Conservation (phyloP, 257 asterid species). For the Buddleja alternifolia region DNA sequence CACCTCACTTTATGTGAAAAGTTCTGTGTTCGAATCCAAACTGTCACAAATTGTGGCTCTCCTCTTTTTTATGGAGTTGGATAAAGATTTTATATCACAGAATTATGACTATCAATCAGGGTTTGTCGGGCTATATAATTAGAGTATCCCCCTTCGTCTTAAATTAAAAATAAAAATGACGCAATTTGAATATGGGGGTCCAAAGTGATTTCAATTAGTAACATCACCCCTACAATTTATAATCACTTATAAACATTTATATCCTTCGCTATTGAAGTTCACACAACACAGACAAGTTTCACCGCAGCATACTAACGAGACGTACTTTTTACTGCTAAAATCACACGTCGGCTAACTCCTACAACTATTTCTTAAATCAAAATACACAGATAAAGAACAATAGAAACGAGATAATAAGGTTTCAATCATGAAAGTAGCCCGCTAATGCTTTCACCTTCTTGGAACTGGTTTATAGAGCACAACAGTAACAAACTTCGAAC, state of each 20-base stretch:
- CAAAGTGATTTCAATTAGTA: too few relatives aligned
- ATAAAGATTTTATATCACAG: too few relatives aligned
- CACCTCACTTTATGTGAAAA: too few relatives aligned
- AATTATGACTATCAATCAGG: too few relatives aligned
- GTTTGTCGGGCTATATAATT: too few relatives aligned
- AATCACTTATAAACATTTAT: constrained; percentile 16
- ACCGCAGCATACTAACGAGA: constrained; percentile 24
- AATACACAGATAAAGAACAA: constrained; percentile 27
- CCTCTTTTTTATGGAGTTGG: too few relatives aligned
- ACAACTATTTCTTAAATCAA: constrained; percentile 15
- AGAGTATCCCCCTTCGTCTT: too few relatives aligned
- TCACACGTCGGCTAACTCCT: constrained; percentile 15
- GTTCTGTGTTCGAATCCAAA: too few relatives aligned
- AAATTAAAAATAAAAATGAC: too few relatives aligned
- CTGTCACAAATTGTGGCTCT: too few relatives aligned
- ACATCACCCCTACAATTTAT: too few relatives aligned
- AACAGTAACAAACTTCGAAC: constrained; percentile 80
- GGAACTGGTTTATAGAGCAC: constrained; percentile 93
- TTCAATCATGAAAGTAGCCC: constrained; percentile 28
- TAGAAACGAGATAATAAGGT: neutral
- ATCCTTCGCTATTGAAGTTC: constrained; percentile 21
- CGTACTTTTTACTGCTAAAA: constrained; percentile 1
- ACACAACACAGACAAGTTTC: constrained; percentile 16
- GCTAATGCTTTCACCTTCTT: constrained; percentile 55
- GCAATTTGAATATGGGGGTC: too few relatives aligned